A percentile compares a stretch with the other conserved stretches of the same genome.
Evolutionary conservation across 1,284 basidiomycete species (phyloP).

Genomic region (Fomitopsis betulina): DNA sequence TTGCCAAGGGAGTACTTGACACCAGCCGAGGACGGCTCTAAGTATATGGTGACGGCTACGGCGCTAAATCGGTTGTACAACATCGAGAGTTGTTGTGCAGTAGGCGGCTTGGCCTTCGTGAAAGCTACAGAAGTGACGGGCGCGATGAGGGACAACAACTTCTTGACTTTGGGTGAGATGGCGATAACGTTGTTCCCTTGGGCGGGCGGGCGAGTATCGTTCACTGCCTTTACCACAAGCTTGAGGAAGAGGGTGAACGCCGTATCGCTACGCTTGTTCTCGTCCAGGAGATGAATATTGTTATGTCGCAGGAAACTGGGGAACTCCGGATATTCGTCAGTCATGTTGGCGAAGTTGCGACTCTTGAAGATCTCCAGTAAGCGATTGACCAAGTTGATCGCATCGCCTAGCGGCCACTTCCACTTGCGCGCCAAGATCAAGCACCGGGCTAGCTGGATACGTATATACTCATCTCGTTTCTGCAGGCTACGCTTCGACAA

Average conservation of each 20-base stretch:
- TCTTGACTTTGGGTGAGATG: slow-evolving; percentile 50
- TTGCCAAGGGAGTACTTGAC: slow-evolving; percentile 53
- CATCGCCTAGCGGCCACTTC: slow-evolving; percentile 69
- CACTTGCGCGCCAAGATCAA: slow-evolving; percentile 68
- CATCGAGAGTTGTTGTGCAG: slow-evolving; percentile 64
- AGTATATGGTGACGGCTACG: slow-evolving; percentile 71
- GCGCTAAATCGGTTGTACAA: slow-evolving; percentile 85
- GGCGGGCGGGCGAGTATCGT: slow-evolving; percentile 24
- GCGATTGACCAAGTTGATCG: slow-evolving; percentile 57
- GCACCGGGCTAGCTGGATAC: slow-evolving; percentile 70
- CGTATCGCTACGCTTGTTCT: slow-evolving; percentile 57
- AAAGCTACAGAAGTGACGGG: slow-evolving; percentile 73
- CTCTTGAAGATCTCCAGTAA: slow-evolving; percentile 78
- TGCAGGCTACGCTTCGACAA: slow-evolving; percentile 39
- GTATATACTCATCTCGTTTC: slow-evolving; percentile 75
- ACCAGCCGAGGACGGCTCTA: slow-evolving; percentile 54
- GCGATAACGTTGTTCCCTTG: slow-evolving; percentile 14
- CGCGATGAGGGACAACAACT: slow-evolving; percentile 75
- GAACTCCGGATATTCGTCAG: slow-evolving; percentile 71
- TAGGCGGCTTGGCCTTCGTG: slow-evolving; percentile 49
- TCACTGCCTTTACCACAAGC: slow-evolving; percentile 58
- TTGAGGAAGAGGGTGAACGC: slow-evolving; percentile 82
- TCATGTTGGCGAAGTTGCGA: slow-evolving; percentile 77
- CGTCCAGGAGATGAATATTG: slow-evolving; percentile 51
- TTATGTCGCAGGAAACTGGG: slow-evolving; percentile 72